A percentile compares a stretch with the other conserved stretches of the same genome.
phyloP scores from a whole-genome alignment of 1,284 basidiomycete genomes.

The Ustilago shanxiensis region DNA sequence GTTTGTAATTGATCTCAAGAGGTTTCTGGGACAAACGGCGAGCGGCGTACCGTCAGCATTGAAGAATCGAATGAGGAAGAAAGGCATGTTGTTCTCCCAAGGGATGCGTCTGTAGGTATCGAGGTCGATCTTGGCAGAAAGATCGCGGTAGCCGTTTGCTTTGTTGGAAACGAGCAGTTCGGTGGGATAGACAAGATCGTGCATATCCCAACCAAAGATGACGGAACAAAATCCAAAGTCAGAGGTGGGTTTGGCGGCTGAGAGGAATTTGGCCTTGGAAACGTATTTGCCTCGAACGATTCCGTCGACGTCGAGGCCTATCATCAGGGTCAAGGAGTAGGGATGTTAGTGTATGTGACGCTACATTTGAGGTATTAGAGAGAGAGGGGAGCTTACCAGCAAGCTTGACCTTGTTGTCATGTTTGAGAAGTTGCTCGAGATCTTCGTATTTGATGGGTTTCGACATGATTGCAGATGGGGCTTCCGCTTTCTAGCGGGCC shows the following conservation, averaged over 20 bases:
- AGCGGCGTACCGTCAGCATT: constrained; percentile 76
- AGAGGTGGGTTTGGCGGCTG: constrained; percentile 82
- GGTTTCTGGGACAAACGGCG: constrained; percentile 84
- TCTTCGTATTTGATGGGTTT: constrained; percentile 41
- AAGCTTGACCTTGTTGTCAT: constrained; percentile 90
- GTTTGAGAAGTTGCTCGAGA: constrained; percentile 71
- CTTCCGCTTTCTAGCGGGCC: too few relatives aligned
- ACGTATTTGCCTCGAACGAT: constrained; percentile 93
- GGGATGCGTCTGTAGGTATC: constrained; percentile 84
- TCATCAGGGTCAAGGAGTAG: constrained; percentile 3
- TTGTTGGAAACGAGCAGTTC: constrained; percentile 91
- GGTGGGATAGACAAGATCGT: constrained; percentile 75
- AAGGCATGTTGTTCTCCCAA: constrained; percentile 91
- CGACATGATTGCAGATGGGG: constrained; percentile 19
- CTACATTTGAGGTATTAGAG: neutral
- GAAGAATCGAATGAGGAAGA: constrained; percentile 90
- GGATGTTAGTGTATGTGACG: neutral
- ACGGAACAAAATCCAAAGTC: constrained; percentile 60
- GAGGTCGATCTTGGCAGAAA: constrained; percentile 86
- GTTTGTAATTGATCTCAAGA: constrained; percentile 78
- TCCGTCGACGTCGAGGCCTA: constrained; percentile 76
- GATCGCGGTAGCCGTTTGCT: constrained; percentile 89
- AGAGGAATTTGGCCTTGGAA: constrained; percentile 92
- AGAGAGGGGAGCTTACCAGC: constrained; percentile 71
- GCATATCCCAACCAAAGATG: constrained; percentile 60